These are phyloP conservation scores for Blastosporella zonata DNA, from an alignment of 1,284 basidiomycete genomes.

Conservation along the genomic window DNA sequence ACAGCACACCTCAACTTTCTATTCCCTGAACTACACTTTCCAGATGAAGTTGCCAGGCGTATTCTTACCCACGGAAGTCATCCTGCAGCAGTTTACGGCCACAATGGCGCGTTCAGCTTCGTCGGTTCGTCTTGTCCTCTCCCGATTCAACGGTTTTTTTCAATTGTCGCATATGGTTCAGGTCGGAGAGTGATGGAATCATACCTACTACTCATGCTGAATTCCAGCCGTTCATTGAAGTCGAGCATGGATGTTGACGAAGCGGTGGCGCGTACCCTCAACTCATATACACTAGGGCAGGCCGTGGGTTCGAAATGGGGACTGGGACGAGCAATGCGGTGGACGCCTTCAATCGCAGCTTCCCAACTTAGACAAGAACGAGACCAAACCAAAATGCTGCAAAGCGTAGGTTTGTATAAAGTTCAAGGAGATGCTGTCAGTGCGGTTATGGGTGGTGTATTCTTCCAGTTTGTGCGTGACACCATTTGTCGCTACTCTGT, in stretches of 20 bases:
- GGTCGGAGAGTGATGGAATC: slow-evolving; percentile 73
- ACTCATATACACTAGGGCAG: slow-evolving; percentile 69
- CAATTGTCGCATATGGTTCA: slow-evolving; percentile 27
- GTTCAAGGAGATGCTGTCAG: slow-evolving; percentile 73
- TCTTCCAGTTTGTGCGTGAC: slow-evolving; percentile 70
- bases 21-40: slow-evolving; percentile 67
- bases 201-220: slow-evolving; percentile 70
- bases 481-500: background rate
- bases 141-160: slow-evolving; percentile 1
- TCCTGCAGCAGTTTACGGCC: slow-evolving; percentile 56
- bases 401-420: slow-evolving; percentile 67
- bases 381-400: slow-evolving; percentile 34
- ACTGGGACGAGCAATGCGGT: slow-evolving; percentile 63
- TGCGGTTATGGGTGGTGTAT: slow-evolving; percentile 74
- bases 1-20: slow-evolving; percentile 56
- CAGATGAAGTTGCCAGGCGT: slow-evolving; percentile 63
- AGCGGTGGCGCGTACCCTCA: slow-evolving; percentile 52
- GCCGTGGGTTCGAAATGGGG: slow-evolving; percentile 71
- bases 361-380: slow-evolving; percentile 23
- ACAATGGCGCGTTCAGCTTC: slow-evolving; percentile 69
- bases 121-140: slow-evolving; percentile 45
- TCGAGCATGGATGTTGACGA: slow-evolving; percentile 53
- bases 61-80: slow-evolving; percentile 77
- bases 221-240: slow-evolving; percentile 48
- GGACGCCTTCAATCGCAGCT: slow-evolving; percentile 54